Evolutionary conservation across 2,329 filamentous ascomycete species (phyloP).

Genomic region (Achaetomium macrosporum): DNA sequence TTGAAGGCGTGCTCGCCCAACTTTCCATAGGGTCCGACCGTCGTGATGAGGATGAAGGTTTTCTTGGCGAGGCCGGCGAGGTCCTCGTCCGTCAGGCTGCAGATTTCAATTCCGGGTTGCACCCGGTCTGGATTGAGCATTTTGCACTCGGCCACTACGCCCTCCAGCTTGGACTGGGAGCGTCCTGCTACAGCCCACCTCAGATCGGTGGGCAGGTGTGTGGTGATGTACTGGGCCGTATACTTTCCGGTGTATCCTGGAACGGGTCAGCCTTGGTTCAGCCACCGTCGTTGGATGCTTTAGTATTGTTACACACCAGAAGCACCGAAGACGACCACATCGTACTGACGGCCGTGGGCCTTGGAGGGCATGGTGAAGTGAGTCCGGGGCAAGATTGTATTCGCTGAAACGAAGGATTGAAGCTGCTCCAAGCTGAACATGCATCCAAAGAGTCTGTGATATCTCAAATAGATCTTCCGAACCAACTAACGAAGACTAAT

Average conservation of each 20-base stretch:
- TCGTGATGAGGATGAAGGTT: slow-evolving; percentile 50
- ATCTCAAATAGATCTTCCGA: not conserved
- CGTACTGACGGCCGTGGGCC: slow-evolving; percentile 49
- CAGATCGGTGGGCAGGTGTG: slow-evolving; percentile 64
- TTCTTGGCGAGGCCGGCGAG: slow-evolving; percentile 48
- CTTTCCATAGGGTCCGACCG: slow-evolving; percentile 53
- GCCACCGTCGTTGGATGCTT: not conserved
- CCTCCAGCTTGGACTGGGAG: slow-evolving; percentile 67
- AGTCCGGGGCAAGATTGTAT: not conserved
- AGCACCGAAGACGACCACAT: slow-evolving; percentile 53
- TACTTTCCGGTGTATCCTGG: slow-evolving; percentile 77
- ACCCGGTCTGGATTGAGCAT: slow-evolving; percentile 61
- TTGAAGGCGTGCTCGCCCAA: slow-evolving; percentile 55
- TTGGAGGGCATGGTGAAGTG: slow-evolving; percentile 39
- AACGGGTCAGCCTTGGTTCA: not conserved
- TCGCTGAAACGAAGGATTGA: not conserved
- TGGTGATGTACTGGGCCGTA: slow-evolving; percentile 68
- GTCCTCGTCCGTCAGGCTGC: slow-evolving; percentile 40
- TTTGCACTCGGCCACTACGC: slow-evolving; percentile 61
- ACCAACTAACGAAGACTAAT: too few species aligned
- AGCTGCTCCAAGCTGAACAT: not conserved
- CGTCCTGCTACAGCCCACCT: slow-evolving; percentile 87
- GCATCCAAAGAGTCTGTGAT: not conserved
- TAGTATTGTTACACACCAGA: slow-evolving; percentile 40
- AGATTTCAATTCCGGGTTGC: slow-evolving; percentile 59